phyloP scores from a whole-genome alignment of 2,329 filamentous ascomycete genomes.

The Scedosporium aurantiacum region DNA sequence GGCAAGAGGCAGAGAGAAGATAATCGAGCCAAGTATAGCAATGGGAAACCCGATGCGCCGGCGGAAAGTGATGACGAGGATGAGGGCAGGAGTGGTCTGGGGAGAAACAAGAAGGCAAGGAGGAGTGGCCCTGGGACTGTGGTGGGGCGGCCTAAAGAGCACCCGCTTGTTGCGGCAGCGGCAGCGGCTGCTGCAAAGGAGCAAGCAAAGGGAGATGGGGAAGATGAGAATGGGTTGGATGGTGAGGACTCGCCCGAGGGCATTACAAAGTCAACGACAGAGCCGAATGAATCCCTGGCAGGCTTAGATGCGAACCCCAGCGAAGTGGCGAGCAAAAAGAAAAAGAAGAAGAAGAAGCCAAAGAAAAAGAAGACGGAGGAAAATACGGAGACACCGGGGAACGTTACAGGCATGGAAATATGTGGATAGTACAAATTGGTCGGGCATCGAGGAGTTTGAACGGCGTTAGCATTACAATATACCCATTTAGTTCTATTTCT shows the following conservation, averaged over 20 bases:
- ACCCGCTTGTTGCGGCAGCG: background rate
- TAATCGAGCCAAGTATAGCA: background rate
- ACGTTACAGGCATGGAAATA: background rate
- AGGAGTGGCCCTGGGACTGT: background rate
- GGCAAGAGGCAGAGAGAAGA: constrained; percentile 14
- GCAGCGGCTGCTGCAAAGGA: background rate
- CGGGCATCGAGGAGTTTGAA: too few relatives aligned
- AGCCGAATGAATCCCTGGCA: background rate
- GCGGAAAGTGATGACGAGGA: constrained; percentile 25
- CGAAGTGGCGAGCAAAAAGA: constrained; percentile 13
- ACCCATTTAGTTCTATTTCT: background rate
- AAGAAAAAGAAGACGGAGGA: constrained; percentile 13
- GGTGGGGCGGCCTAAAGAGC: background rate
- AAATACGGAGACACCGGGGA: constrained; percentile 1
- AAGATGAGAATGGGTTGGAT: too few relatives aligned
- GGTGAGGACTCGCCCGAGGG: too few relatives aligned
- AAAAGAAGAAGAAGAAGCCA: constrained; percentile 13
- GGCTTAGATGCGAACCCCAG: background rate
- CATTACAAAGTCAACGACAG: background rate
- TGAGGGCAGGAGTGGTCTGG: constrained; percentile 24
- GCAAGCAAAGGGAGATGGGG: background rate
- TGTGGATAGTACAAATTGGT: background rate
- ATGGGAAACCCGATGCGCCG: constrained; percentile 3
- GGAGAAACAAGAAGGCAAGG: constrained; percentile 24
- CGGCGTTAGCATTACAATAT: background rate